Percentiles rank a stretch among this genome's conserved stretches.
Conservation (phyloP, 371 early-diverging fungal species). For the Mortierella sp. region DNA sequence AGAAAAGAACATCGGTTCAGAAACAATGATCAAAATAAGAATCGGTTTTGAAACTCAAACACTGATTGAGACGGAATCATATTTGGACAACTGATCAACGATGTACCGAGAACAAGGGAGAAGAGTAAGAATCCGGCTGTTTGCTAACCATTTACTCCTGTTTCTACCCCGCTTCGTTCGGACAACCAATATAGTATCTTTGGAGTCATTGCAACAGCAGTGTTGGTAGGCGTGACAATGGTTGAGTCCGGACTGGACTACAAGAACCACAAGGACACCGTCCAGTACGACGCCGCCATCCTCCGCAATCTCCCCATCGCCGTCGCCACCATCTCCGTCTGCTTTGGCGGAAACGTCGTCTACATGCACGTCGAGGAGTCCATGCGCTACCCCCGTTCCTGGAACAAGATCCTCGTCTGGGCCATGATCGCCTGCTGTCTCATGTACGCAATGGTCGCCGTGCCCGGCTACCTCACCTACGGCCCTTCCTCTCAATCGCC, state of each 20-base stretch:
- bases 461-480: slow-evolving; percentile 85
- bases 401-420: slow-evolving; percentile 75
- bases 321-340: slow-evolving; percentile 77
- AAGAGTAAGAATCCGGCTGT: neutral
- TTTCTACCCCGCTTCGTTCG: neutral
- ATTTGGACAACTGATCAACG: neutral
- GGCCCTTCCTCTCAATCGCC: slow-evolving; percentile 76
- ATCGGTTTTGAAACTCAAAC: neutral
- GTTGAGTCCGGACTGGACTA: slow-evolving; percentile 53
- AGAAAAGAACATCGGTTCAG: neutral
- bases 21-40: neutral
- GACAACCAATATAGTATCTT: slow-evolving; percentile 57
- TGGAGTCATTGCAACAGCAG: slow-evolving; percentile 64
- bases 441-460: slow-evolving; percentile 82
- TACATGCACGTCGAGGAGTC: slow-evolving; percentile 89
- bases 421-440: slow-evolving; percentile 79
- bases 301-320: slow-evolving; percentile 71
- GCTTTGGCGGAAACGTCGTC: slow-evolving; percentile 85
- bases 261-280: slow-evolving; percentile 43
- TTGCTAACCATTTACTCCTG: neutral
- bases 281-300: slow-evolving; percentile 63
- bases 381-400: slow-evolving; percentile 82
- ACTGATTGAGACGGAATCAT: neutral
- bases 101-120: neutral
- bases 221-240: slow-evolving; percentile 50